These are phyloP conservation scores for Bonia amplexicaulis DNA, from an alignment of 176 grass and related monocot genomes.

Conservation along the genomic window DNA sequence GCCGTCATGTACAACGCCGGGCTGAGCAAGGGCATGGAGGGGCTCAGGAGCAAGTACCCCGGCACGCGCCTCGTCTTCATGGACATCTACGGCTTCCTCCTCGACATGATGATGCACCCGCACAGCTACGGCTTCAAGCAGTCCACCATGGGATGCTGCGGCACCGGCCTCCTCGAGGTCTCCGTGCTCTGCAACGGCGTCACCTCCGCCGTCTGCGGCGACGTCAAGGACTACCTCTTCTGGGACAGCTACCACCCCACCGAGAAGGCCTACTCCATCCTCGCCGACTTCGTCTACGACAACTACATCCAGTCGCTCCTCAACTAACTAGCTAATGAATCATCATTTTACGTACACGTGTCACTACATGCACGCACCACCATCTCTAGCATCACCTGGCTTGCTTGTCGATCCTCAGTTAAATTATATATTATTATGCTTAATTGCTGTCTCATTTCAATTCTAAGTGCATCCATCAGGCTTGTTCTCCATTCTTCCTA, in stretches of 20 bases:
- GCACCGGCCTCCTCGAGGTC: constrained; percentile 66
- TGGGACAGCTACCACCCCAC: constrained; percentile 94
- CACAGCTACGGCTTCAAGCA: constrained; percentile 51
- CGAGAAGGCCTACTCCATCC: constrained; percentile 62
- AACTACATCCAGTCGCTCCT: constrained; percentile 30
- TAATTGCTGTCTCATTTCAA: too few species aligned
- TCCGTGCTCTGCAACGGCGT: constrained; percentile 61
- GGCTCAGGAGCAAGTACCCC: not conserved
- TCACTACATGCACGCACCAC: too few species aligned
- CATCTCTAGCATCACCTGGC: too few species aligned
- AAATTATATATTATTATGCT: too few species aligned
- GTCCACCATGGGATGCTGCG: constrained; percentile 61
- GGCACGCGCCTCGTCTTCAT: constrained; percentile 34
- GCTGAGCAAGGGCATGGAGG: constrained; percentile 15
- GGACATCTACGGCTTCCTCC: constrained; percentile 58
- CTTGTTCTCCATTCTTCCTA: too few species aligned
- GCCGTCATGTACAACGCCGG: constrained; percentile 49
- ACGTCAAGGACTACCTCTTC: constrained; percentile 60
- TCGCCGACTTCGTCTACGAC: constrained; percentile 50
- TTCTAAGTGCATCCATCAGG: too few species aligned
- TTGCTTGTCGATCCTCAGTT: too few species aligned
- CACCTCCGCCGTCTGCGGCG: constrained; percentile 42
- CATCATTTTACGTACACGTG: too few species aligned
- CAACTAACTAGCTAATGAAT: too few species aligned
- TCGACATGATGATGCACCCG: constrained; percentile 64